Percentiles rank a stretch among this genome's conserved stretches.
These are phyloP conservation scores for Sclerotinia nivalis DNA, from an alignment of 2,329 filamentous ascomycete genomes.

Conservation along the genomic window DNA sequence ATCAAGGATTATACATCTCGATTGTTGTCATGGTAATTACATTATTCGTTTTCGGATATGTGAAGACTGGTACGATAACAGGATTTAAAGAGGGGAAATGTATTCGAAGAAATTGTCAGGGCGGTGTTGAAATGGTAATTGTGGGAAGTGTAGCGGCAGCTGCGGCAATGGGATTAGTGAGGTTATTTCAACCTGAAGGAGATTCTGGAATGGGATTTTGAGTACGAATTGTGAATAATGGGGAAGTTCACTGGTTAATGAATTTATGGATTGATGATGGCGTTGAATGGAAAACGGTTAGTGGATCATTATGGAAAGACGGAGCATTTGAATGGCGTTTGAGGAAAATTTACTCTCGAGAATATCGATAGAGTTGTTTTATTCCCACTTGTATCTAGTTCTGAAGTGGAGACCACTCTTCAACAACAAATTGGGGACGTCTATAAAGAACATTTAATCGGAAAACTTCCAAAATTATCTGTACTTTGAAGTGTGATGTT, in stretches of 20 bases:
- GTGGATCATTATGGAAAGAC: neutral
- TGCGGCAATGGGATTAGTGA: slow-evolving; percentile 45
- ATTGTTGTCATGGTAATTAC: slow-evolving; percentile 61
- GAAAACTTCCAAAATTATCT: neutral
- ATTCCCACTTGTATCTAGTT: slow-evolving; percentile 9
- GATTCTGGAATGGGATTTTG: neutral
- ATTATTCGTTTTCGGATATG: slow-evolving; percentile 64
- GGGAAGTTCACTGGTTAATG: slow-evolving; percentile 4
- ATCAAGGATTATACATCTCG: slow-evolving; percentile 56
- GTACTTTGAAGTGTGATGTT: neutral
- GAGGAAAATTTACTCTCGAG: slow-evolving; percentile 29
- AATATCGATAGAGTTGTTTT: slow-evolving; percentile 33
- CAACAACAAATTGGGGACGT: no score
- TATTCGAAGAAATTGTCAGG: slow-evolving; percentile 37
- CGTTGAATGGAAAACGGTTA: neutral
- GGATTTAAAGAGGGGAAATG: slow-evolving; percentile 40
- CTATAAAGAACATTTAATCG: no score
- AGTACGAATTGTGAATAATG: slow-evolving; percentile 18
- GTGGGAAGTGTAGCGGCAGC: slow-evolving; percentile 45
- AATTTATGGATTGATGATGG: slow-evolving; percentile 4
- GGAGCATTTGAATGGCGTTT: slow-evolving; percentile 22
- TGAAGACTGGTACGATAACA: slow-evolving; percentile 58
- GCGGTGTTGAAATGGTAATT: slow-evolving; percentile 46
- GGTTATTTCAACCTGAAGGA: slow-evolving; percentile 35
- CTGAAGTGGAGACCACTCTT: neutral